These are phyloP conservation scores for Chrysosphaeria jannelii DNA, from an alignment of 2,329 filamentous ascomycete genomes.

Conservation along the genomic window DNA sequence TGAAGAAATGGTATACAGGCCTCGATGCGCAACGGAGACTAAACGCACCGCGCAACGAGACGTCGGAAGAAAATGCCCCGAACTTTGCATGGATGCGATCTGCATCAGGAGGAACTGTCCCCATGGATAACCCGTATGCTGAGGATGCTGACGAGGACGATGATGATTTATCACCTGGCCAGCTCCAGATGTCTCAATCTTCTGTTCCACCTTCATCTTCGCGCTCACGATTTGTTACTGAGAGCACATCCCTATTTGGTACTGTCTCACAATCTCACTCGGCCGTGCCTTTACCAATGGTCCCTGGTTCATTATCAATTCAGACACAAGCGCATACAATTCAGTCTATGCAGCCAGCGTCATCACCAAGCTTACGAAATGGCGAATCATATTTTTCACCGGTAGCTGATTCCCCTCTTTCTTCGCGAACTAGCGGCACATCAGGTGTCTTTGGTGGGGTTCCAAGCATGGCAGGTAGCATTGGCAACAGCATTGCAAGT, in stretches of 20 bases:
- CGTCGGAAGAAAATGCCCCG: slow-evolving; percentile 19
- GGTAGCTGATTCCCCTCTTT: slow-evolving; percentile 46
- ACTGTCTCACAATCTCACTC: slow-evolving; percentile 32
- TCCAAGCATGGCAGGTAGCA: no score
- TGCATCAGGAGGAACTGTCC: slow-evolving; percentile 17
- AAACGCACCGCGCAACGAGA: slow-evolving; percentile 18
- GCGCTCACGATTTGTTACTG: no score
- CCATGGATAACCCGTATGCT: slow-evolving; percentile 57
- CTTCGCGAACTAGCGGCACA: slow-evolving; percentile 42
- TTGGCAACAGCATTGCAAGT: no score
- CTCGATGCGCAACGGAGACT: slow-evolving; percentile 48
- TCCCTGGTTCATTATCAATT: slow-evolving; percentile 30
- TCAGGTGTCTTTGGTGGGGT: slow-evolving; percentile 56
- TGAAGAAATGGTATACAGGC: slow-evolving; percentile 72
- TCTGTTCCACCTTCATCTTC: no score
- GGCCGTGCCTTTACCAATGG: slow-evolving; percentile 36
- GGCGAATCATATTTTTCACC: slow-evolving; percentile 91
- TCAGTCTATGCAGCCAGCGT: slow-evolving; percentile 9
- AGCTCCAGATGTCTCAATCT: no score
- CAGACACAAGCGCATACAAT: slow-evolving; percentile 20
- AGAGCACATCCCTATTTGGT: slow-evolving; percentile 8
- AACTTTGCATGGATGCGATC: slow-evolving; percentile 58
- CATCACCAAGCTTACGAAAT: slow-evolving; percentile 28
- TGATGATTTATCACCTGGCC: no score
- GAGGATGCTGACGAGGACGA: slow-evolving; percentile 32